Base-by-base conservation (phyloP, 305 asterid genomes). In the Lippia alba region DNA sequence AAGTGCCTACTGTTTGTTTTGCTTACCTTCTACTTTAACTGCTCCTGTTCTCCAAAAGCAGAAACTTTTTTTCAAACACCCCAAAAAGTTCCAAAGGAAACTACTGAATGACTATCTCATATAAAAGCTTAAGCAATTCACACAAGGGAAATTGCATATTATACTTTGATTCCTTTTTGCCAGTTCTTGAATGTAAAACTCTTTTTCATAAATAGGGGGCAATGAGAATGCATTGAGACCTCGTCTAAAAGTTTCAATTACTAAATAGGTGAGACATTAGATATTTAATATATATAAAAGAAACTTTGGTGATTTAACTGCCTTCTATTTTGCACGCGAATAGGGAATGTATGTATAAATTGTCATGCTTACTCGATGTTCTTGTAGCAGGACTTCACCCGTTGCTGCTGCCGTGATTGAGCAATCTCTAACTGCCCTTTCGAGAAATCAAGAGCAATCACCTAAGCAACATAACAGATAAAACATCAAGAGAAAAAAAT, bases 381-480 rank as follows among this genome's bases (percentile, higher is more conserved):
- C 87, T 86, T 84, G 83, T 83, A 88, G 70, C 93, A 87, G 67
- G 84, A 67, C 62, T 81, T 91, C 49, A 90, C 62, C 51, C 81
- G 80, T 69, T 80, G 75, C 14, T 70, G 77, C 79, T 94, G 97
- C 57, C 91, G 91, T 50, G 85, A 84, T 61, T 93, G 83, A 64
- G 97, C 98, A 16, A 86, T 61, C 61, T 72, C 80, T 72, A 94
- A 76, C 74, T 86, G 98, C 83, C 91, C 89, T 74, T 73, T 79
- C 19, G 98, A 86, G 87, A 94, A 94, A 89, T 94, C 98, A 64
- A 94, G 86, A 78, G 92, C 98, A 57, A 83, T 76, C 57, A 87
- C 97, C 98, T 91, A 80, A 55, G 74, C 66, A 61, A 54, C 59
- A 14, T 61, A 56, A 50, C 45, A 55, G 20, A 40, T 12, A 44